phyloP scores from a whole-genome alignment of 2,329 filamentous ascomycete species.

The Amauroascus verrucosus region DNA sequence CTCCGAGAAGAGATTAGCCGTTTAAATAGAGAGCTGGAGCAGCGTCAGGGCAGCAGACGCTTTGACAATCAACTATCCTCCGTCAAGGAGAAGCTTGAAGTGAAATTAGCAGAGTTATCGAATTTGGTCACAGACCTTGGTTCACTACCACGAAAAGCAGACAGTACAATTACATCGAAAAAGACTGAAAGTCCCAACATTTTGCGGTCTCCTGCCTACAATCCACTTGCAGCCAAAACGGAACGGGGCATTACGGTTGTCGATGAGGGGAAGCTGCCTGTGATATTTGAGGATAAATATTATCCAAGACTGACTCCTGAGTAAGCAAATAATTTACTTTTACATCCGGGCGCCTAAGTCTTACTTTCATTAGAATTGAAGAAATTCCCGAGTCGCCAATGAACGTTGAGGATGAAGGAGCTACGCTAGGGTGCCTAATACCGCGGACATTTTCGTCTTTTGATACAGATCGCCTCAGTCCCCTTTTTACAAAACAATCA shows the following conservation, averaged over 20 bases:
- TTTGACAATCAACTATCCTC: conserved; percentile 41
- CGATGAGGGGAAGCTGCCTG: conserved; percentile 40
- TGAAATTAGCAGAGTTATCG: conserved; percentile 47
- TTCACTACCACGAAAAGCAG: conserved; percentile 24
- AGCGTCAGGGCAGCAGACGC: conserved; percentile 35
- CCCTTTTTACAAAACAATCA: neutral
- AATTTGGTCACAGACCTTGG: conserved; percentile 47
- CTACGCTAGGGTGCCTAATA: neutral
- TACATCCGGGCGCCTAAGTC: neutral
- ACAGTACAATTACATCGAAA: neutral
- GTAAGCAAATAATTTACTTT: conserved; percentile 30
- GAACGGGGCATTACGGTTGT: conserved; percentile 10
- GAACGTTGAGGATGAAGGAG: neutral
- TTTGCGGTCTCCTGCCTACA: neutral
- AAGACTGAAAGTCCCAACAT: neutral
- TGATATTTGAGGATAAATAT: conserved; percentile 50
- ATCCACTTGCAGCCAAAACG: neutral
- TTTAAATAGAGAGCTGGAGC: conserved; percentile 46
- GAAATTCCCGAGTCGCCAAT: conserved; percentile 6
- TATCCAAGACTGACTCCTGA: conserved; percentile 48
- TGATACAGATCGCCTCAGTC: neutral
- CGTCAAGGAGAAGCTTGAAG: conserved; percentile 46
- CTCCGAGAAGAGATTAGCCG: conserved; percentile 50
- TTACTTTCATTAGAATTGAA: conserved; percentile 1
- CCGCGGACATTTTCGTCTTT: neutral